These are phyloP conservation scores for Fistulinella prunicolor DNA, from an alignment of 768 basidiomycete genomes.

Conservation along the genomic window DNA sequence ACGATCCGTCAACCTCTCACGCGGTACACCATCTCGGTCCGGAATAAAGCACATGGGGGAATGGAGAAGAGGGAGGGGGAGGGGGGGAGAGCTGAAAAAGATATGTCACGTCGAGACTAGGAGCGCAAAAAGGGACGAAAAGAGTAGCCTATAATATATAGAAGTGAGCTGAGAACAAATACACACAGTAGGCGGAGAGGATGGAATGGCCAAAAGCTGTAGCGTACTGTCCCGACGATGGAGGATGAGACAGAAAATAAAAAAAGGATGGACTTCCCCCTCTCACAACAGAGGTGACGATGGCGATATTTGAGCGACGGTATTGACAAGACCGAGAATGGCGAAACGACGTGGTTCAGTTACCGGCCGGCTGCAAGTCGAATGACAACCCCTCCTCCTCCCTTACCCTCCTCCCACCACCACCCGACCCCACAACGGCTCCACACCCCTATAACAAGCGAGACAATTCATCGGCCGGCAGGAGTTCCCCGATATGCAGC, in stretches of 20 bases:
- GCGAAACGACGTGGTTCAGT: constrained; percentile 11
- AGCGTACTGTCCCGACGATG: constrained; percentile 11
- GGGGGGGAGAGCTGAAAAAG: not conserved
- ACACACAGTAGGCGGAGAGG: constrained; percentile 12
- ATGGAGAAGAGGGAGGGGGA: not conserved
- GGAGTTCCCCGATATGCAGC: constrained; percentile 29
- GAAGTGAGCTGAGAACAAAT: constrained; percentile 21
- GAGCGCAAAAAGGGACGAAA: constrained; percentile 10
- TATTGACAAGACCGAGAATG: constrained; percentile 16
- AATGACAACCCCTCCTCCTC: constrained; percentile 6
- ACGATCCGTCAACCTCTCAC: constrained; percentile 14
- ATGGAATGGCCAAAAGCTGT: constrained; percentile 11
- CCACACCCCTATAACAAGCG: not conserved
- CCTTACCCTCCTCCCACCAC: not conserved
- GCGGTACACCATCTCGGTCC: constrained; percentile 16
- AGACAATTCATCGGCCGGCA: constrained; percentile 23
- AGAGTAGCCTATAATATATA: constrained; percentile 34
- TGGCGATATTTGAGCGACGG: constrained; percentile 10
- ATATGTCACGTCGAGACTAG: constrained; percentile 22
- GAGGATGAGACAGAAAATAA: constrained; percentile 10
- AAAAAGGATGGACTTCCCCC: constrained; percentile 14
- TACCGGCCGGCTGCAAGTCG: constrained; percentile 11
- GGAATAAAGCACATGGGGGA: constrained; percentile 12
- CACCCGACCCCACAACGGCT: not conserved
- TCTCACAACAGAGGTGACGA: constrained; percentile 5